These are phyloP conservation scores for Vitis amurensis DNA, from an alignment of 164 flowering plant species.

Conservation along the genomic window DNA sequence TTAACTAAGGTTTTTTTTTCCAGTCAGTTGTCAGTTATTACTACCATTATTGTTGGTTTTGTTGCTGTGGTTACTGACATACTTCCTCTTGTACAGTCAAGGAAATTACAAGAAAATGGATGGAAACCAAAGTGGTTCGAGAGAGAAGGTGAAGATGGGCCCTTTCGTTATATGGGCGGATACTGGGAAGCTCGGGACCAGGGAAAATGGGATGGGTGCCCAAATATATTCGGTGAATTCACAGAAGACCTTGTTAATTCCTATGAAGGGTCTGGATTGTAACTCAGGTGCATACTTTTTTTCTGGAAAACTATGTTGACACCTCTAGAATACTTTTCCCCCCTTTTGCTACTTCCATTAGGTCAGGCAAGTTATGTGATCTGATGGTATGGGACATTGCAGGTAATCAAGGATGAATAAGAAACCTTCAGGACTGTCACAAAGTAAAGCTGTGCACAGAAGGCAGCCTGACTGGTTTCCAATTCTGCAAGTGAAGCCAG, in stretches of 20 bases:
- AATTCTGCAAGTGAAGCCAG: too few species aligned
- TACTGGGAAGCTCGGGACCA: conserved; percentile 90
- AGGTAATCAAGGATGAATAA: not conserved
- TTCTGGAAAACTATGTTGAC: not conserved
- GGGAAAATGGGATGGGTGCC: conserved; percentile 73
- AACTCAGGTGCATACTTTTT: conserved; percentile 33
- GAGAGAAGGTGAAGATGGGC: conserved; percentile 58
- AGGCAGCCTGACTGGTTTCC: not conserved
- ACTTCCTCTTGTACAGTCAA: conserved; percentile 50
- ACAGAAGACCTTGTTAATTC: conserved; percentile 32
- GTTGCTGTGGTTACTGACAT: not conserved
- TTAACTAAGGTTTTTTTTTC: too few species aligned
- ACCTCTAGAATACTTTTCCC: too few species aligned
- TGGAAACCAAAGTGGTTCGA: conserved; percentile 89
- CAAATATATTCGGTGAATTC: conserved; percentile 67
- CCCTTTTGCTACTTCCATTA: too few species aligned
- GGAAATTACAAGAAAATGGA: conserved; percentile 87
- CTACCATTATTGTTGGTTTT: not conserved
- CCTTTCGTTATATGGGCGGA: conserved; percentile 69
- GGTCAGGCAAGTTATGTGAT: too few species aligned
- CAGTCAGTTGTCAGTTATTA: too few species aligned
- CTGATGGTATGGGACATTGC: too few species aligned
- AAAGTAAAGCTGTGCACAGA: not conserved
- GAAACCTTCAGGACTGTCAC: too few species aligned
- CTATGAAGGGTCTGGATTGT: conserved; percentile 23